A percentile compares a stretch with the other conserved stretches of the same genome.
phyloP scores from a whole-genome alignment of 2,329 filamentous ascomycete species.

The Neopestalotiopsis sp. region DNA sequence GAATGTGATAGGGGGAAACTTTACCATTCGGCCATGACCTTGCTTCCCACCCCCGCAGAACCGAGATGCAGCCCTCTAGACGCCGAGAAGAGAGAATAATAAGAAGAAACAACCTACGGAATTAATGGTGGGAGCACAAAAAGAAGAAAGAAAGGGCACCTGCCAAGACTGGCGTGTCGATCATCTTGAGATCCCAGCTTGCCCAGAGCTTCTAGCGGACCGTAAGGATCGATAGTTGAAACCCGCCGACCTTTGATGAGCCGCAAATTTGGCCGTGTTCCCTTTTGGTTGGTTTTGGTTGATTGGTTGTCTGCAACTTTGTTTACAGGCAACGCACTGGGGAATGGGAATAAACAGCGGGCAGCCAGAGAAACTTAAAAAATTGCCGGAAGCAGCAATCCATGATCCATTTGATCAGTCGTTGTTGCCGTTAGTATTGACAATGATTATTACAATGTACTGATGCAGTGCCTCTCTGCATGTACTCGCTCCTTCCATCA shows the following conservation, averaged over 20 bases:
- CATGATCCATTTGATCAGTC: no score
- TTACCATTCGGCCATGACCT: not conserved
- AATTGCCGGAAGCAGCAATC: no score
- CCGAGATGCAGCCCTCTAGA: not conserved
- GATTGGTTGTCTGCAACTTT: not conserved
- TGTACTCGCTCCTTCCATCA: no score
- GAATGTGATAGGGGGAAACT: not conserved
- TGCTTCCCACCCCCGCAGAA: not conserved
- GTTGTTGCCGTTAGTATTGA: no score
- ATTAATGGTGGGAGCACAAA: no score
- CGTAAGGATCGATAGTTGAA: not conserved
- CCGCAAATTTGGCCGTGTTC: constrained; percentile 5
- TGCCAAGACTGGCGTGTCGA: constrained; percentile 14
- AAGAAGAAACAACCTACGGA: not conserved
- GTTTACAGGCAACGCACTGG: no score
- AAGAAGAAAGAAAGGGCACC: not conserved
- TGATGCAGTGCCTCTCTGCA: no score
- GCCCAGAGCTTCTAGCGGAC: not conserved
- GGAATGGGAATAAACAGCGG: no score
- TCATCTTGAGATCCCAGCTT: not conserved
- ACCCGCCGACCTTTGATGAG: constrained; percentile 7
- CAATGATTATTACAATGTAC: no score
- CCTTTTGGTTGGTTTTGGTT: not conserved
- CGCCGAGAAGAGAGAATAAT: not conserved
- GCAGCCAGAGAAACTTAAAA: no score